Percentiles rank a stretch among this genome's conserved stretches.
These are phyloP conservation scores for Staphylotrichum longicolle DNA, from an alignment of 495 filamentous ascomycete genomes.

Conservation along the genomic window DNA sequence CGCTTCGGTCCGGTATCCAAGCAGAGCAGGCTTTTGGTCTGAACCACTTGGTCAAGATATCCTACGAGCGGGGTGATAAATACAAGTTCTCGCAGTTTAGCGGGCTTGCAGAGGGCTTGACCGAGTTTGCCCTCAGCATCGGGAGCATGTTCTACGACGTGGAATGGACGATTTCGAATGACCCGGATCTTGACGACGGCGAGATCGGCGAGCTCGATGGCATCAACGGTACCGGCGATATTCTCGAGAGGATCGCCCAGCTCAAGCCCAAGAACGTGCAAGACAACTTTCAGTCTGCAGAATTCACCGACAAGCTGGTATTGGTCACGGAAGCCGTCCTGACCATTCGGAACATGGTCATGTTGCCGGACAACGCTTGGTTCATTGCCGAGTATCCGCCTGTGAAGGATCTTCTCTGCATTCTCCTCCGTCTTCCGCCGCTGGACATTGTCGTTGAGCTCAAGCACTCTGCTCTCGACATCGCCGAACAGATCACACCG, in stretches of 20 bases:
- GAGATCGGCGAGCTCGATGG: constrained; percentile 65
- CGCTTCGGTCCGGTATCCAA: constrained; percentile 74
- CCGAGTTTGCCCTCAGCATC: constrained; percentile 75
- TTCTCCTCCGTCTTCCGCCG: constrained; percentile 74
- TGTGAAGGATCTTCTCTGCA: constrained; percentile 75
- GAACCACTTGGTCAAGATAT: constrained; percentile 92
- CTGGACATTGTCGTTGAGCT: constrained; percentile 76
- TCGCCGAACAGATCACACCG: constrained; percentile 84
- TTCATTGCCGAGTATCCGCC: constrained; percentile 71
- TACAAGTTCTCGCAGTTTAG: constrained; percentile 90
- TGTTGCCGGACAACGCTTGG: constrained; percentile 81
- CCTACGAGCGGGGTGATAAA: constrained; percentile 89
- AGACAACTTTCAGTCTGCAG: constrained; percentile 72
- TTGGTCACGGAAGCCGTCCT: constrained; percentile 83
- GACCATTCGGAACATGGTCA: constrained; percentile 88
- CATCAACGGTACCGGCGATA: constrained; percentile 70
- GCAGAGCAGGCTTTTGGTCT: constrained; percentile 86
- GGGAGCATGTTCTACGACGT: constrained; percentile 74
- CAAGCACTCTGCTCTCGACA: constrained; percentile 88
- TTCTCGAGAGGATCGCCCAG: constrained; percentile 63
- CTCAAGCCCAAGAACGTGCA: constrained; percentile 52
- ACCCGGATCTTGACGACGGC: constrained; percentile 51
- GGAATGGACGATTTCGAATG: constrained; percentile 75
- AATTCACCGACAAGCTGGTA: constrained; percentile 66
- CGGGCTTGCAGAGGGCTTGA: constrained; percentile 83